These are phyloP conservation scores for Lithohypha guttulata DNA, from an alignment of 2,329 filamentous ascomycete species.

Conservation along the genomic window DNA sequence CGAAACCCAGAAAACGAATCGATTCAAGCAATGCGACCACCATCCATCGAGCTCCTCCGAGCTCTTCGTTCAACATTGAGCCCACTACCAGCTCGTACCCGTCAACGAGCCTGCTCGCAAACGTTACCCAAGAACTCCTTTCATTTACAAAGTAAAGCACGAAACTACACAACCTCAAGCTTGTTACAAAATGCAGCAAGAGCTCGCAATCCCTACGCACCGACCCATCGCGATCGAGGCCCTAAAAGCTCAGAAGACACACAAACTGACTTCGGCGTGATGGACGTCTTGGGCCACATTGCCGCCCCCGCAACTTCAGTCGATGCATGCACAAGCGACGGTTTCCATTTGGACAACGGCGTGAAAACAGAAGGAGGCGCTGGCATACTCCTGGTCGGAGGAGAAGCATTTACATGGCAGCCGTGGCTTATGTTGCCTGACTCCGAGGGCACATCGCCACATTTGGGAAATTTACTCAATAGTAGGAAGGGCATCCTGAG, in stretches of 20 bases:
- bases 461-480: slow-evolving; percentile 7
- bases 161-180: too few relatives aligned
- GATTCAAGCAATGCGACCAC: slow-evolving; percentile 22
- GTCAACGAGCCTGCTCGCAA: not conserved
- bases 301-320: slow-evolving; percentile 74
- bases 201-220: slow-evolving; percentile 24
- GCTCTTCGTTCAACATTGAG: slow-evolving; percentile 30
- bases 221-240: slow-evolving; percentile 44
- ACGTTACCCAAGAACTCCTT: too few relatives aligned
- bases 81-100: slow-evolving; percentile 22
- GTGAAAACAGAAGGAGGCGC: slow-evolving; percentile 56
- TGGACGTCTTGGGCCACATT: slow-evolving; percentile 67
- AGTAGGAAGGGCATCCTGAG: slow-evolving; percentile 9
- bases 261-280: slow-evolving; percentile 59
- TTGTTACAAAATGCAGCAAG: not conserved
- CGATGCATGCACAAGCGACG: slow-evolving; percentile 69
- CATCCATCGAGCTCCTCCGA: slow-evolving; percentile 33
- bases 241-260: slow-evolving; percentile 51
- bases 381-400: slow-evolving; percentile 69
- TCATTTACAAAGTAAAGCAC: too few relatives aligned
- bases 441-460: not conserved
- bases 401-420: slow-evolving; percentile 80
- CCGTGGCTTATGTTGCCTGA: slow-evolving; percentile 52
- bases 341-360: slow-evolving; percentile 79
- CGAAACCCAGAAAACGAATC: not conserved